Evolutionary conservation across 306 rosid species (phyloP), one percentile per base, ranked within the genome.

Genomic region (Lathyrus sativus): DNA sequence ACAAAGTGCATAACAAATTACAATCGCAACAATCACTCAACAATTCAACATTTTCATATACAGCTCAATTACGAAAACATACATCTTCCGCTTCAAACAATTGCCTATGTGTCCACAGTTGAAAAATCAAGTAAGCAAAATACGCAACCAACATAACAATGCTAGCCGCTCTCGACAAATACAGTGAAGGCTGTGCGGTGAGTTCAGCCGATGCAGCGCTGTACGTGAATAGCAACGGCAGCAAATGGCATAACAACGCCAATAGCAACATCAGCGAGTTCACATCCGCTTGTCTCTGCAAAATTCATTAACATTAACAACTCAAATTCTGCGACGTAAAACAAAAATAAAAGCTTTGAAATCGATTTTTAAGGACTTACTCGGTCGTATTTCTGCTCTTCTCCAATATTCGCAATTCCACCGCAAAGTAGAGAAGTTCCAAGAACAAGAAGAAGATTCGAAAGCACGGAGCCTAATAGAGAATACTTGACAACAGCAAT

Each of bases 281-380:
- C 58, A 90, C 90, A 64, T 93, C 97, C 3, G 85, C 97, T 80
- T 90, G 99, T 73, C 91, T 88, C 99, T 93, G 87, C 56, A 49
- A 76, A 65, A 42, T 43, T 73, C 5, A 43, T 8, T 1, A 28
- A 67, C 37, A 31, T 65, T 28, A 49, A 49, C 62, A 15, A 5
- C 0, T 7, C 2, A 35, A 35, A 39, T 66, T 67, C 14, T 2
- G 18, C 14, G 2, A 35, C 5, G 5, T 4, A 1, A 33, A 6
- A 33, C 8, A 33, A 6, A 5, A 24, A 22, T 22, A 22, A 24
- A 2, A 35, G 1, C 2, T 7, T 33, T 1, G 39, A 35, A 35
- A 35, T 35, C 6, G 39, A 35, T 0, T 7, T 35, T 7, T 35
- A 31, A 2, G 28, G 44, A 0, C 78, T 73, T 79, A 92, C 98